phyloP scores from a whole-genome alignment of 1,284 basidiomycete genomes.

The Schizophyllum commune region DNA sequence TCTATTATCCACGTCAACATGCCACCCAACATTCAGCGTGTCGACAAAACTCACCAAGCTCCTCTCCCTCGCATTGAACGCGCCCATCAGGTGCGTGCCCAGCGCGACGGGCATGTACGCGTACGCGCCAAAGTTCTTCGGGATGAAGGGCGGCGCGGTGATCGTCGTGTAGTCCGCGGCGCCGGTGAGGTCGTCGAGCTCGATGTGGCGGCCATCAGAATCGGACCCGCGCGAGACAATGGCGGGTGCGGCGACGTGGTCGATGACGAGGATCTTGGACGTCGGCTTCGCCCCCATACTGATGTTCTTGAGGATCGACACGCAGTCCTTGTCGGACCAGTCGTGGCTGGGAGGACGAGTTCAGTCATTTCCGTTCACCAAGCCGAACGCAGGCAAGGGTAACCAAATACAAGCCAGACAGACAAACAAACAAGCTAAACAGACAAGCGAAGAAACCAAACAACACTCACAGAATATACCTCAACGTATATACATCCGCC shows the following conservation, averaged over 20 bases:
- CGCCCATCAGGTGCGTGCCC: slow-evolving; percentile 3
- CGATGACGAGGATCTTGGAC: slow-evolving; percentile 4
- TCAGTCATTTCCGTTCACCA: no score
- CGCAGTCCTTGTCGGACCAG: slow-evolving; percentile 3
- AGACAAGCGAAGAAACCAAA: no score
- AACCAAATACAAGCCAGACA: no score
- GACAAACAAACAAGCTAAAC: no score
- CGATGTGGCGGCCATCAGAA: background rate
- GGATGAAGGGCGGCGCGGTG: slow-evolving; percentile 1
- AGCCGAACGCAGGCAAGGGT: no score
- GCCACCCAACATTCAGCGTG: background rate
- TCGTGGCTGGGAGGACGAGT: slow-evolving; percentile 2
- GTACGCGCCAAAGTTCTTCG: slow-evolving; percentile 1
- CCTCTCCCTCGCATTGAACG: slow-evolving; percentile 4
- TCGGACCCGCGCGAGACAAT: background rate
- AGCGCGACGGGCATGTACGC: background rate
- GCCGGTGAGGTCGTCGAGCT: background rate
- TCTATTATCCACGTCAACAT: background rate
- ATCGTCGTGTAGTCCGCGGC: background rate
- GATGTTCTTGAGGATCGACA: slow-evolving; percentile 1
- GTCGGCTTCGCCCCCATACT: background rate
- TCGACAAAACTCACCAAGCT: background rate
- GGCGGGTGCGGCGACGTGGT: background rate
- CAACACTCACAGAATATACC: slow-evolving; percentile 2
- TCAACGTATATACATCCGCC: slow-evolving; percentile 2